Conservation (phyloP, 345 rosid species). For the Geranium rotundifolium region DNA sequence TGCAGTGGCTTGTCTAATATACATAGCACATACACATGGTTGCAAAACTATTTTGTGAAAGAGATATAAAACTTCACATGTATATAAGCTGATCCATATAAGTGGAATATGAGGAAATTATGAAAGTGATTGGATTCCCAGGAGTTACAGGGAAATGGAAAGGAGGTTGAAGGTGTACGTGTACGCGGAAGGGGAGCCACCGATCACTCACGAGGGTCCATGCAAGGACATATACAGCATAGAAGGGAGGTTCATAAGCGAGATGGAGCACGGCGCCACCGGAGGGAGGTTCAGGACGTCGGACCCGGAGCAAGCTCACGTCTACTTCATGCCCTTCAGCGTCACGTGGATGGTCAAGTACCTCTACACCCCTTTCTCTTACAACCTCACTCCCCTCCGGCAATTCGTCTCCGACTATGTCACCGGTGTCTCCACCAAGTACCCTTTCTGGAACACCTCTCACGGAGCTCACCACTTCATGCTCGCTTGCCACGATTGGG, state of each 20-base stretch:
- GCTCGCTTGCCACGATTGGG: slow-evolving; percentile 93
- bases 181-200: slow-evolving; percentile 68
- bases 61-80: no score
- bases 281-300: slow-evolving; percentile 36
- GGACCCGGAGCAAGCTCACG: slow-evolving; percentile 49
- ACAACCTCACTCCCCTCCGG: slow-evolving; percentile 31
- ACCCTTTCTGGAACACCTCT: slow-evolving; percentile 72
- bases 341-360: slow-evolving; percentile 67
- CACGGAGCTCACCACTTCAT: slow-evolving; percentile 79
- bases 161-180: slow-evolving; percentile 76
- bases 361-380: slow-evolving; percentile 32
- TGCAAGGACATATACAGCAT: slow-evolving; percentile 67
- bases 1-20: no score
- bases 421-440: slow-evolving; percentile 39
- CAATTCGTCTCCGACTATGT: slow-evolving; percentile 64
- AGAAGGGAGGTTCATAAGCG: slow-evolving; percentile 81
- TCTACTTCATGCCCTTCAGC: slow-evolving; percentile 78
- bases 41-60: no score
- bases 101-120: not conserved
- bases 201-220: slow-evolving; percentile 74
- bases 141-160: slow-evolving; percentile 87
- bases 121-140: slow-evolving; percentile 6
- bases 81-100: no score
- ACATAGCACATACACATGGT: no score
- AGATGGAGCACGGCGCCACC: slow-evolving; percentile 44